These are phyloP conservation scores for Histomonas meleagridis DNA, from an alignment of 208 protist genomes.

Conservation along the genomic window DNA sequence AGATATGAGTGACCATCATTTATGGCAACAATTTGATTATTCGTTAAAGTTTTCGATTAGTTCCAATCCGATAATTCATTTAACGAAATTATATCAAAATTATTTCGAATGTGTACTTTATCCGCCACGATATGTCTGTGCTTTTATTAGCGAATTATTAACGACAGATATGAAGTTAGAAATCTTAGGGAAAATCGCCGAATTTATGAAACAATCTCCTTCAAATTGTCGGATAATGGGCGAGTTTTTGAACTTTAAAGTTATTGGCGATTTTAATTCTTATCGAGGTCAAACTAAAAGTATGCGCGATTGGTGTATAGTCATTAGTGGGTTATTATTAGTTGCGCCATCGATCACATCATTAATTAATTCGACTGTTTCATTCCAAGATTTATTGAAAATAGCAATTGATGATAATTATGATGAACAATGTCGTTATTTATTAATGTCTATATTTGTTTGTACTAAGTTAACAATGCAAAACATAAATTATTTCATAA, in stretches of 20 bases:
- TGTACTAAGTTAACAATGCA: no score
- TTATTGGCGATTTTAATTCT: neutral
- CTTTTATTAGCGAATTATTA: neutral
- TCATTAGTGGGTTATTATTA: neutral
- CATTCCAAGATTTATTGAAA: no score
- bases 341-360: no score
- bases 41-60: neutral
- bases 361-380: no score
- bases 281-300: neutral
- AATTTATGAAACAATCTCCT: neutral
- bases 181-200: neutral
- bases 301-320: neutral
- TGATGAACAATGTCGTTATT: no score
- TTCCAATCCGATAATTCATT: neutral
- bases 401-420: no score
- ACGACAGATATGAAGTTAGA: neutral
- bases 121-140: neutral
- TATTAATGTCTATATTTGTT: no score
- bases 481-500: no score
- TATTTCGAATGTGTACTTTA: neutral
- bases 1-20: neutral
- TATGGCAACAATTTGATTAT: conserved; percentile 29
- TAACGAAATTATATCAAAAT: neutral
- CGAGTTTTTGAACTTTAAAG: neutral
- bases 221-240: neutral